Conservation (phyloP, 2,329 filamentous ascomycete genomes). For the Botrytis cinerea region DNA sequence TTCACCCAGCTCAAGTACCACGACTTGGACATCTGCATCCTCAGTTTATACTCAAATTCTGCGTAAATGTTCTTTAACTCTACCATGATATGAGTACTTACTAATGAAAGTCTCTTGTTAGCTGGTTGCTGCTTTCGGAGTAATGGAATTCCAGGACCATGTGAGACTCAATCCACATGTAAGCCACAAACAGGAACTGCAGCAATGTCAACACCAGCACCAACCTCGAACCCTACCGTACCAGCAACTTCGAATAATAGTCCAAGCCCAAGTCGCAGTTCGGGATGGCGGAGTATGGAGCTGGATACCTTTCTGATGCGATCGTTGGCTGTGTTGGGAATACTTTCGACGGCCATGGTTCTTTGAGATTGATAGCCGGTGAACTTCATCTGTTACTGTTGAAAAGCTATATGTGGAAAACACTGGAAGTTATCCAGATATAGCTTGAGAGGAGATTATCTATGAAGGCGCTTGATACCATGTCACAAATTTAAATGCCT, state of each 20-base stretch:
- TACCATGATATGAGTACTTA: accelerated
- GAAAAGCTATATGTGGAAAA: neutral
- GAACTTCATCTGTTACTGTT: accelerated
- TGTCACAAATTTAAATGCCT: neutral
- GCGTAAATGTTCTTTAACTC: neutral
- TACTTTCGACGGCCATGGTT: accelerated
- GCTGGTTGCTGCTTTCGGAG: neutral
- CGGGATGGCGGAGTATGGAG: neutral
- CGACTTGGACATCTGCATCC: neutral
- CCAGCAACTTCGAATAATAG: neutral
- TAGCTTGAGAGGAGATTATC: neutral
- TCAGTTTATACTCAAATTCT: neutral
- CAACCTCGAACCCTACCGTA: neutral
- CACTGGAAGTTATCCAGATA: accelerated
- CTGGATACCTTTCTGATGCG: accelerated
- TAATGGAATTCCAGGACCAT: neutral
- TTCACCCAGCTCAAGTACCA: neutral
- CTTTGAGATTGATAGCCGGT: neutral
- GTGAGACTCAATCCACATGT: neutral
- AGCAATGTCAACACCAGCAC: neutral
- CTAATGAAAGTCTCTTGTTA: neutral
- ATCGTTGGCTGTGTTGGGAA: neutral
- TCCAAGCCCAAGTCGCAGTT: neutral
- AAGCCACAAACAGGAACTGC: neutral
- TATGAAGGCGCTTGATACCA: accelerated